Conservation (phyloP, 75 land plant genomes). For the Cunninghamia lanceolata region DNA sequence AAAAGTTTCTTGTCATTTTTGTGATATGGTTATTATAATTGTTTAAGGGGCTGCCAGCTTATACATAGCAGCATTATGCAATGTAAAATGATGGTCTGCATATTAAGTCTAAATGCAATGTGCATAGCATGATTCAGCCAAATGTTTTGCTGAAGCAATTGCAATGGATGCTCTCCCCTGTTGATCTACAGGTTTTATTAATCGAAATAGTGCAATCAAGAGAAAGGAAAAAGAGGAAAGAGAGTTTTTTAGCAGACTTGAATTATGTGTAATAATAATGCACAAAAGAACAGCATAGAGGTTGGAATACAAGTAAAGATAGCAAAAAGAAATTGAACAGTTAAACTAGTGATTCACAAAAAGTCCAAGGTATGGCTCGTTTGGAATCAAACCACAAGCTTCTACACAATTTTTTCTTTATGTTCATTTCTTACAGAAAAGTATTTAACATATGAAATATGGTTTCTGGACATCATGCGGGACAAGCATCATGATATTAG, state of each 20-base stretch:
- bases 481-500: background rate
- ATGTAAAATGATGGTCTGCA: too few relatives aligned
- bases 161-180: background rate
- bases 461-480: background rate
- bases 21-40: too few relatives aligned
- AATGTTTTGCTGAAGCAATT: background rate
- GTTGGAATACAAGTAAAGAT: background rate
- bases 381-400: background rate
- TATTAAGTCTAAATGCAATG: too few relatives aligned
- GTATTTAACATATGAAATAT: background rate
- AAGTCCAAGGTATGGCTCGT: background rate
- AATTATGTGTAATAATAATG: background rate
- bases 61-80: too few relatives aligned
- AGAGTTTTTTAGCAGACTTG: background rate
- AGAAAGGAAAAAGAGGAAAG: background rate
- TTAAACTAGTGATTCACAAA: background rate
- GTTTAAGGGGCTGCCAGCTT: too few relatives aligned
- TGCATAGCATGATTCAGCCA: background rate
- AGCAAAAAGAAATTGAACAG: background rate
- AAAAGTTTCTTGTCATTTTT: too few relatives aligned
- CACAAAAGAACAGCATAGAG: background rate
- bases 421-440: background rate
- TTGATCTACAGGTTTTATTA: background rate
- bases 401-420: background rate
- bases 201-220: background rate